Percentiles rank a stretch among this genome's conserved stretches.
phyloP scores from a whole-genome alignment of 83 land plant species.

The Isoetes engelmannii region DNA sequence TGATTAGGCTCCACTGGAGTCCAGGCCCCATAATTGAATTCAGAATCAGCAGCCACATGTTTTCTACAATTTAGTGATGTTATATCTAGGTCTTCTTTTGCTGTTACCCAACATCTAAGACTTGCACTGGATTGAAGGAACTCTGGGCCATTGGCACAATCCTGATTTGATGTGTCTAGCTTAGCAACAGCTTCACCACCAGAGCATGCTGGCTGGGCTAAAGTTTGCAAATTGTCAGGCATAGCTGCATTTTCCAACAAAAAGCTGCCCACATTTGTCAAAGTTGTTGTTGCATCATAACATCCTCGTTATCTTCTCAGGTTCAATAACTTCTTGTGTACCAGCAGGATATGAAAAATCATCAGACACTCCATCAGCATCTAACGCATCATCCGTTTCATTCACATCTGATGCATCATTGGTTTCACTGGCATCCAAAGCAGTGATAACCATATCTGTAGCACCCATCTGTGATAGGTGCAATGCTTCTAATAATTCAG shows the following conservation, averaged over 20 bases:
- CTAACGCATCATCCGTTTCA: slow-evolving; percentile 2
- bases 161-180: no score
- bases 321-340: not conserved
- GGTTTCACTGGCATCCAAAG: slow-evolving; percentile 11
- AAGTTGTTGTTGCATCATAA: no score
- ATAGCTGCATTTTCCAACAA: slow-evolving; percentile 9
- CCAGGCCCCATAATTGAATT: no score
- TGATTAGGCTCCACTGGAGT: no score
- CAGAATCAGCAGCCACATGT: no score
- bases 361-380: slow-evolving; percentile 13
- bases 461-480: slow-evolving; percentile 22
- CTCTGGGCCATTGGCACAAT: no score
- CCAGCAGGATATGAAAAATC: not conserved
- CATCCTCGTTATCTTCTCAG: no score
- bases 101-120: not conserved
- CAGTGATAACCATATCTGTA: slow-evolving; percentile 2
- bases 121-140: not conserved
- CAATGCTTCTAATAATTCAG: slow-evolving; percentile 47
- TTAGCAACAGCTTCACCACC: no score
- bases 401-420: slow-evolving; percentile 1
- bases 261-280: not conserved
- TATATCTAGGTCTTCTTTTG: not conserved
- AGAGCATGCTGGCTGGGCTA: not conserved
- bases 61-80: no score
- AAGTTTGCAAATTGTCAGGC: not conserved